Evolutionary conservation across 257 asterid species (phyloP).

Genomic region (Cynanchum wilfordii): DNA sequence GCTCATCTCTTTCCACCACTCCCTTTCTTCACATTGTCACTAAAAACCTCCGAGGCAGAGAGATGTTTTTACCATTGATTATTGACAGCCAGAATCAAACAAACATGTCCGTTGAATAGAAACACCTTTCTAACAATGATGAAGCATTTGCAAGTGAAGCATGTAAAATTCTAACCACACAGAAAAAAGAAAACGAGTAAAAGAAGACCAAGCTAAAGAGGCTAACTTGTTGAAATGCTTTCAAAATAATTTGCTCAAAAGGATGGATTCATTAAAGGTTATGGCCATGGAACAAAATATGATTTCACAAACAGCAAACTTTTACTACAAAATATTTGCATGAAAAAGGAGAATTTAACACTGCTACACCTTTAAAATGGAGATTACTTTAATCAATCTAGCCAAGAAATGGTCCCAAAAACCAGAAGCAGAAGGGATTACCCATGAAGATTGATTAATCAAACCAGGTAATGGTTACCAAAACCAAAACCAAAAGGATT

Average conservation of each 20-base stretch:
- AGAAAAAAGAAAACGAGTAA: too few species aligned
- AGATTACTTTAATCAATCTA: constrained; percentile 48
- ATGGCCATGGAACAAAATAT: background rate
- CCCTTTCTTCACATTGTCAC: too few species aligned
- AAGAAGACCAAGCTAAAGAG: background rate
- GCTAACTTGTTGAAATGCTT: background rate
- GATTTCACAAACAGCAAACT: background rate
- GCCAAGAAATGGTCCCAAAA: constrained; percentile 65
- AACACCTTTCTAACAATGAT: too few species aligned
- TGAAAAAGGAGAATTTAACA: constrained; percentile 3
- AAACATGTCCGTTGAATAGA: too few species aligned
- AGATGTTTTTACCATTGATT: too few species aligned
- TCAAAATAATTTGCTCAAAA: background rate
- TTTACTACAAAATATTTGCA: background rate
- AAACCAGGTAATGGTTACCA: constrained; percentile 69
- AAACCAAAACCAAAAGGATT: constrained; percentile 25
- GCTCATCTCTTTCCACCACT: too few species aligned
- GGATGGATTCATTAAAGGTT: background rate
- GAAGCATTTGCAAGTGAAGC: background rate
- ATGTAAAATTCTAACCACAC: background rate
- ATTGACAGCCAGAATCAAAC: too few species aligned
- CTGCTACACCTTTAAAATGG: constrained; percentile 47
- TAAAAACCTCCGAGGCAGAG: too few species aligned
- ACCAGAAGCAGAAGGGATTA: constrained; percentile 22
- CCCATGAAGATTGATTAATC: constrained; percentile 54